Evolutionary conservation across 2,329 filamentous ascomycete species (phyloP), one percentile per base, ranked within the genome.

Genomic region (Dendryphion nanum): DNA sequence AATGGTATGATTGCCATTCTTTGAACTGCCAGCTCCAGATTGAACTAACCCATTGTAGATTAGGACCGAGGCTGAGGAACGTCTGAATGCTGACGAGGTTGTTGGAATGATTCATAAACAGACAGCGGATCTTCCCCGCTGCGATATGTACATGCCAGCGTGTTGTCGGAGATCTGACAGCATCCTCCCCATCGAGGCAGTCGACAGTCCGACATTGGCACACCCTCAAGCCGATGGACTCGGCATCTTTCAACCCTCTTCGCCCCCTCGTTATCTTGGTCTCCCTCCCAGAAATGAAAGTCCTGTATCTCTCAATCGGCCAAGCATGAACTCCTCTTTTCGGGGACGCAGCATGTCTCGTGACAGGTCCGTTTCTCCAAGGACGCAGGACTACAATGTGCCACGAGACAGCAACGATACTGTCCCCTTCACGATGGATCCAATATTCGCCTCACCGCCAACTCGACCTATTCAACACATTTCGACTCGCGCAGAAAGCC

Each of bases 131-230:
- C 30, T 40, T 6, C 33, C 34, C 10, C 21, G 17, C 6, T 30
- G 32, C 1, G 34, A 37, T 14, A 26, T 41, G 8, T 53, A 43
- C 31, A 37, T 53, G n/a, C 40, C 33, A 4, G 7, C 33, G 4
- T 53, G 49, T 33, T 53, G 49, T 24, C 14, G 28, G 29, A 43
- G 45, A 32, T 29, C 34, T 17, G 41, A 46, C 18, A 50, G 47
- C 32, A 23, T 46, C 3, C 16, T 28, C 16, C 31, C 37, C 12
- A 16, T 36, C 8, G 33, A 41, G n/a, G 12, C 19, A 12, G 18
- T 18, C 23, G 18, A 16, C n/a, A 23, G 23, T n/a, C 10, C 23
- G 10, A 26, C 10, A 8, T n/a, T 26, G 23, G 10, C 23, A 26
- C 10, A 26, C 3, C 23, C 23, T 26, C 23, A 26, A n/a, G 10